Conservation (phyloP, 306 rosid genomes). For the Heteromeles arbutifolia region DNA sequence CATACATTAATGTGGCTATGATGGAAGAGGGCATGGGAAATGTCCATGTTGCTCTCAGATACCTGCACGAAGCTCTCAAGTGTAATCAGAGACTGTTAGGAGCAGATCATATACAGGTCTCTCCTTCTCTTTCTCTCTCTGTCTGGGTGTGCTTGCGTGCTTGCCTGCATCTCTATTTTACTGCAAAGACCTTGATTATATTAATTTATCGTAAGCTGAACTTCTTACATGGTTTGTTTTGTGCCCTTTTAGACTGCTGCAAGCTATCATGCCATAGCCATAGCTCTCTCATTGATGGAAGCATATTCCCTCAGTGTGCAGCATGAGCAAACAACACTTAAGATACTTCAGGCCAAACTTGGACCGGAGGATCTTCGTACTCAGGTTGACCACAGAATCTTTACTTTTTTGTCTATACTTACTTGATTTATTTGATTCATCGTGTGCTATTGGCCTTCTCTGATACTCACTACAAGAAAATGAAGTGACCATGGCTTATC, state of each 20-base stretch:
- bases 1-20: conserved; percentile 95
- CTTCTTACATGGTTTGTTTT: conserved; percentile 5
- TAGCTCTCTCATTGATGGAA: conserved; percentile 96
- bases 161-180: neutral
- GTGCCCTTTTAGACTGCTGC: conserved; percentile 76
- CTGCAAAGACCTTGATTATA: neutral
- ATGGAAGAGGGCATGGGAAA: conserved; percentile 99
- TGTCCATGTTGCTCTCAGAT: conserved; percentile 91
- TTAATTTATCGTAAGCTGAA: conserved; percentile 3
- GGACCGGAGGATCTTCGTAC: conserved; percentile 94
- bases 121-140: conserved; percentile 13
- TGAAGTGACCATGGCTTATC: neutral
- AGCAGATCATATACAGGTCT: conserved; percentile 92
- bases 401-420: neutral
- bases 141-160: neutral
- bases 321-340: conserved; percentile 92
- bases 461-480: neutral
- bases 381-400: conserved; percentile 45
- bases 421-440: neutral
- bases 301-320: conserved; percentile 93
- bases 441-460: neutral
- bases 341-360: conserved; percentile 82
- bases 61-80: conserved; percentile 94
- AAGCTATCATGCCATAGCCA: conserved; percentile 97
- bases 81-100: conserved; percentile 94